Conservation (phyloP, 805 yeast species). For the Saccharomycopsis lassenensis region DNA sequence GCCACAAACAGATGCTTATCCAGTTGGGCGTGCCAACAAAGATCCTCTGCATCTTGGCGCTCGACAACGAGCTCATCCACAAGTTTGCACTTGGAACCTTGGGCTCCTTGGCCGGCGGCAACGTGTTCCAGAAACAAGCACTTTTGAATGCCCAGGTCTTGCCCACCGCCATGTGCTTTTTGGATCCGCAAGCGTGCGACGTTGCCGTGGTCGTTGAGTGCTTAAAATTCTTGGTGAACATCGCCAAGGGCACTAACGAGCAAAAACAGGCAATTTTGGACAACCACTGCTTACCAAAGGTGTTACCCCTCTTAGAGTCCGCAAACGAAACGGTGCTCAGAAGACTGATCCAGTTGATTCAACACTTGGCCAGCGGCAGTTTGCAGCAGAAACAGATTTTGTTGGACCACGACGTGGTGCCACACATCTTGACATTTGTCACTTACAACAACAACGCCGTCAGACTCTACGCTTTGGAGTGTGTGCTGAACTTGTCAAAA, state of each 20-base stretch:
- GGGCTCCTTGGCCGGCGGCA: constrained; percentile 16
- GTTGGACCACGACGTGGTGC: constrained; percentile 17
- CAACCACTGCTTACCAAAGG: constrained; percentile 8
- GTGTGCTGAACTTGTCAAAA: constrained; percentile 15
- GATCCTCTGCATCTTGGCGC: constrained; percentile 10
- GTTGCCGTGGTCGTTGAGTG: constrained; percentile 15
- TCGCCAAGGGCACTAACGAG: constrained; percentile 18
- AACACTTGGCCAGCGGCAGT: constrained; percentile 15
- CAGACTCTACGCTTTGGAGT: constrained; percentile 17
- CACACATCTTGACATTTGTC: constrained; percentile 17
- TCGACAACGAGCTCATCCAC: constrained; percentile 16
- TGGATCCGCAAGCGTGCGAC: constrained; percentile 13
- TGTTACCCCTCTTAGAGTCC: constrained; percentile 14
- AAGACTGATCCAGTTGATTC: constrained; percentile 16
- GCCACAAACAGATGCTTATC: constrained; percentile 16
- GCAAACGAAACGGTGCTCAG: constrained; percentile 14
- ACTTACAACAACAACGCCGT: constrained; percentile 14
- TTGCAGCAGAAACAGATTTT: constrained; percentile 15
- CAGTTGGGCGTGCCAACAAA: constrained; percentile 15
- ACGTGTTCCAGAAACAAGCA: constrained; percentile 17
- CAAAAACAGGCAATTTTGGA: constrained; percentile 17
- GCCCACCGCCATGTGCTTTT: constrained; percentile 3
- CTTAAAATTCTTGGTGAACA: constrained; percentile 14
- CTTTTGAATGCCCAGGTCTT: constrained; percentile 12
- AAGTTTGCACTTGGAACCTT: constrained; percentile 16